Evolutionary conservation across 768 basidiomycete species (phyloP), one percentile per base, ranked within the genome.

Genomic region (Auriscalpium orientale): DNA sequence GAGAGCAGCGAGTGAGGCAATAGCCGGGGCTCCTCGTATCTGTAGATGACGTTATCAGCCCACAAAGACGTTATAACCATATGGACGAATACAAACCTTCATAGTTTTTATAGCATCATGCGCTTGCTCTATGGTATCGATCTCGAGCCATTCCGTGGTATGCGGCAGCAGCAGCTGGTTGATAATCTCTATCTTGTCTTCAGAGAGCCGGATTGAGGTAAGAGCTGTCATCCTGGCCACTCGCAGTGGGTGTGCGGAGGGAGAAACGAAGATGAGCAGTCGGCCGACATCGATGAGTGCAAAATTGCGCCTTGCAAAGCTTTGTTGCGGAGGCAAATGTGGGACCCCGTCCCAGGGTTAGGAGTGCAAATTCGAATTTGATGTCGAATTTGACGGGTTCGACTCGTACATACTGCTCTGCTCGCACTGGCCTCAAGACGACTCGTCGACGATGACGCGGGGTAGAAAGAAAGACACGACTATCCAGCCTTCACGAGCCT

Each of bases 31-130:
- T 6, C 95, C 95, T 49, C 95, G 85, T 61, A 89, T 89, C 83
- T 85, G 58, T 43, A 38, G n/a, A 46, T 50, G 28, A 28, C 28
- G 28, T 28, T 4, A 4, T 28, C 2, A 28, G 28, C 28, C 4
- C 2, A 15, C 44, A n/a, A 10, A 28, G 13, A 4, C 22, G 53
- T 15, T 8, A 28, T 10, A 4, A 33, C 16, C 36, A 40, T 8
- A n/a, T n/a, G 44, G 12, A 20, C 18, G 20, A 45, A 28, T 28
- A 58, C 67, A 18, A 56, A 86, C 92, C 80, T 93, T 95, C 95
- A 98, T 98, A 15, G 86, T 78, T 72, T 91, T 95, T 72, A 98
- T 98, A 16, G 94, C 95, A 65, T 93, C 89, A 71, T 90, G 88
- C 0, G 94, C 95, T 34, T 92, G 82, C 51, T 93, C 83, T 57